phyloP scores from a whole-genome alignment of 306 rosid species.

The Quercus engelmannii region DNA sequence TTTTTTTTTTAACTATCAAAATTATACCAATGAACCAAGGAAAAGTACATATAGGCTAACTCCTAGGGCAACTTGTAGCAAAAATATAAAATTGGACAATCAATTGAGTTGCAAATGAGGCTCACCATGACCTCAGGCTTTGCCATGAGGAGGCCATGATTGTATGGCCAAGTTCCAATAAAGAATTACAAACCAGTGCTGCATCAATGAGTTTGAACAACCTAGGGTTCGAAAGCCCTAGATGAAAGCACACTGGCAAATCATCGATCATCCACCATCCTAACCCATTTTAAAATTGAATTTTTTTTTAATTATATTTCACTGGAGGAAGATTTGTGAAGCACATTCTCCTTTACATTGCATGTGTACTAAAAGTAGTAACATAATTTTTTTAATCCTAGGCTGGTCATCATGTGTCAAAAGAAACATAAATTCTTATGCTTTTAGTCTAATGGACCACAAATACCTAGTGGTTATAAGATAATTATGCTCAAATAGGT shows the following conservation, averaged over 20 bases:
- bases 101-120: not conserved
- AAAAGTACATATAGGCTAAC: too few species aligned
- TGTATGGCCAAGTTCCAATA: slow-evolving; percentile 1
- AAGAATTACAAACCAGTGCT: slow-evolving; percentile 21
- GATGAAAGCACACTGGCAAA: slow-evolving; percentile 45
- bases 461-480: slow-evolving; percentile 1
- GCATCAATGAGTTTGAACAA: slow-evolving; percentile 39
- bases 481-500: not conserved
- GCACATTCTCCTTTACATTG: slow-evolving; percentile 24
- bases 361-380: slow-evolving; percentile 38
- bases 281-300: slow-evolving; percentile 2
- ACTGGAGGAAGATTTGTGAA: slow-evolving; percentile 18
- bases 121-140: slow-evolving; percentile 7
- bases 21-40: too few species aligned
- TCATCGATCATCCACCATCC: slow-evolving; percentile 44
- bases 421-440: slow-evolving; percentile 15
- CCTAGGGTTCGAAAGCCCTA: slow-evolving; percentile 26
- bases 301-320: not conserved
- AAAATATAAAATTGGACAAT: not conserved
- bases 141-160: slow-evolving; percentile 7
- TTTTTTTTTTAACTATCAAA: too few species aligned
- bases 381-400: slow-evolving; percentile 11
- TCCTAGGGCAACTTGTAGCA: not conserved
- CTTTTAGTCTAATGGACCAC: slow-evolving; percentile 30
- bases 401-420: slow-evolving; percentile 35